These are phyloP conservation scores for Vanilla planifolia DNA, from an alignment of 106 monocot genomes.

Conservation along the genomic window DNA sequence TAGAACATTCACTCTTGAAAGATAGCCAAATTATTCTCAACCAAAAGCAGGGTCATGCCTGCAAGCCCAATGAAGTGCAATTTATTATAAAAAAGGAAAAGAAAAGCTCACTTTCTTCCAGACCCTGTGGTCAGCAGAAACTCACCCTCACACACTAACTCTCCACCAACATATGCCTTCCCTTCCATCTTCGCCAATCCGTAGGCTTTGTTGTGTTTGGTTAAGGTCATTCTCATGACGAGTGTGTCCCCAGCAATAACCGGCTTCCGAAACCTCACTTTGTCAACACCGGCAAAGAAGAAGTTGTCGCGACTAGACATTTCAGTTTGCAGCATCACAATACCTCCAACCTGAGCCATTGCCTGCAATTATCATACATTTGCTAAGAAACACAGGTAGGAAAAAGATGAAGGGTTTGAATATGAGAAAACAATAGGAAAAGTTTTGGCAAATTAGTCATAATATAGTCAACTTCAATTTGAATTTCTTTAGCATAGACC, in stretches of 20 bases:
- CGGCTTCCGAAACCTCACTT: slow-evolving; percentile 94
- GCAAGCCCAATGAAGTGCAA: no score
- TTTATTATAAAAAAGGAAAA: no score
- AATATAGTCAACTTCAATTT: no score
- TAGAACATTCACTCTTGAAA: no score
- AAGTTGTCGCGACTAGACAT: slow-evolving; percentile 82
- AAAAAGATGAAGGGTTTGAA: no score
- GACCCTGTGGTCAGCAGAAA: slow-evolving; percentile 79
- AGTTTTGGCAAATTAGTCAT: no score
- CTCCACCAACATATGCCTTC: slow-evolving; percentile 86
- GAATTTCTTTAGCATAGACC: no score
- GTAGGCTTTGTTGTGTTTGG: slow-evolving; percentile 78
- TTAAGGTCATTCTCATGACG: slow-evolving; percentile 88
- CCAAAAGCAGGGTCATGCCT: no score
- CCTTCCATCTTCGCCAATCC: slow-evolving; percentile 96
- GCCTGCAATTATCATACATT: slow-evolving; percentile 37
- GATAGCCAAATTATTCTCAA: no score
- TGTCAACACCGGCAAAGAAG: slow-evolving; percentile 94
- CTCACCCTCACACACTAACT: slow-evolving; percentile 91
- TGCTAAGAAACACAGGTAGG: no score
- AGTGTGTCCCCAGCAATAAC: slow-evolving; percentile 91
- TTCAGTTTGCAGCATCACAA: slow-evolving; percentile 90
- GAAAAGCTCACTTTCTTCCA: slow-evolving; percentile 2
- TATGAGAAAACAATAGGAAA: no score
- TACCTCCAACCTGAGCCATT: slow-evolving; percentile 89